phyloP scores from a whole-genome alignment of 228 moss, liverwort and hornwort species.

The Sphagnum fallax region DNA sequence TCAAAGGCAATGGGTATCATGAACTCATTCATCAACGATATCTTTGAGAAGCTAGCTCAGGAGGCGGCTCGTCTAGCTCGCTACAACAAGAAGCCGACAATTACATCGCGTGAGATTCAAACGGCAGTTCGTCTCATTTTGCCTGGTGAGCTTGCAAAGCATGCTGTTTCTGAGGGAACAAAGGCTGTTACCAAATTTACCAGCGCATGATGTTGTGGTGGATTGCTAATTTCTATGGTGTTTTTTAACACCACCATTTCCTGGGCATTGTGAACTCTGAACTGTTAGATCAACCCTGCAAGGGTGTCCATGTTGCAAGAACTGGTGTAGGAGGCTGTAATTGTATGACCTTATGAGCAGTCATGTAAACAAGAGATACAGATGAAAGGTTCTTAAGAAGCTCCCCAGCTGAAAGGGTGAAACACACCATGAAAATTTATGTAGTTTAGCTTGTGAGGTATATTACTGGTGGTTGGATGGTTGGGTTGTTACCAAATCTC shows the following conservation, averaged over 20 bases:
- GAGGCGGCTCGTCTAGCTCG: slow-evolving; percentile 31
- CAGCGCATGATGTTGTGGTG: not conserved
- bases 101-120: slow-evolving; percentile 38
- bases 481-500: too few species aligned
- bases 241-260: slow-evolving; percentile 21
- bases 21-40: slow-evolving; percentile 38
- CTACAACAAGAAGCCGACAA: slow-evolving; percentile 34
- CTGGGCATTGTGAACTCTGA: not conserved
- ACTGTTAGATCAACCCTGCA: too few species aligned
- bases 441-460: too few species aligned
- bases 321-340: too few species aligned
- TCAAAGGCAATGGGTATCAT: slow-evolving; percentile 10
- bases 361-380: too few species aligned
- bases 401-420: too few species aligned
- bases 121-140: slow-evolving; percentile 29
- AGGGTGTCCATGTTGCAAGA: too few species aligned
- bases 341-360: too few species aligned
- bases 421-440: too few species aligned
- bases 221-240: slow-evolving; percentile 1
- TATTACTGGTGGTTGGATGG: too few species aligned
- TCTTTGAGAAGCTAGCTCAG: slow-evolving; percentile 37
- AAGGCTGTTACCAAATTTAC: slow-evolving; percentile 37
- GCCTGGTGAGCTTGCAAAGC: slow-evolving; percentile 36
- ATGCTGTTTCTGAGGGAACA: slow-evolving; percentile 31
- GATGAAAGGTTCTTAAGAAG: too few species aligned